Base-by-base conservation (phyloP, 768 basidiomycete genomes). In the Rubroboletus satanas region DNA sequence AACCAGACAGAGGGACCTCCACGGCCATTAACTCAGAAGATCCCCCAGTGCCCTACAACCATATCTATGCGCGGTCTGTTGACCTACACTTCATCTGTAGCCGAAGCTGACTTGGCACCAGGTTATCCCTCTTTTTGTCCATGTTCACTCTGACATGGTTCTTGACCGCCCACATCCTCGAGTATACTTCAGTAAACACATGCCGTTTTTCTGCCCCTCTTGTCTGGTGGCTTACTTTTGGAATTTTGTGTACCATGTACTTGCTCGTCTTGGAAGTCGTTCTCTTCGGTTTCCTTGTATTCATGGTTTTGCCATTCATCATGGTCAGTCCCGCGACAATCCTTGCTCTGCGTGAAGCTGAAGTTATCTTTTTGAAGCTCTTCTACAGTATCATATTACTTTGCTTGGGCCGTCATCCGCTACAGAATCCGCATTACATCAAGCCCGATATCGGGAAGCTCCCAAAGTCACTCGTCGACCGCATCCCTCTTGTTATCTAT, bases 161-260 rank as follows among this genome's bases (percentile, higher is more conserved):
- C 62, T 68, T 93, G 28, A 85, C 83, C 17, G 88, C 90, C 11
- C 87, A 93, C 64, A 84, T 91, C 29, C 74, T 93, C 51, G 79
- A 84, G 57, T 93, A 91, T 63, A 87, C 87, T 15, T 87, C 90
- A 8, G 73, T 89, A 29, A 75, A 84, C 58, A 81, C 84, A 15
- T 93, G 91, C 54, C 85, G 91, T 18, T 71, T 76, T 54, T 75
- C 86, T 0, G 81, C 90, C 12, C 91, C 91, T 8, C 87, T 91
- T 60, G 73, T 93, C 33, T 93, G 90, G 90, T 93, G 89, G 88
- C 80, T 92, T 44, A 83, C 81, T 21, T 91, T 93, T 66, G 85
- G 82, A 35, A 85, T 93, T 61, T 73, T 93, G 14, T 84, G 87
- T 71, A 82, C 88, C 39, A 84, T 88, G 75, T 93, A 93, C 65